Evolutionary conservation across 495 filamentous ascomycete genomes (phyloP).

Genomic region (Daldinia bambusicola): DNA sequence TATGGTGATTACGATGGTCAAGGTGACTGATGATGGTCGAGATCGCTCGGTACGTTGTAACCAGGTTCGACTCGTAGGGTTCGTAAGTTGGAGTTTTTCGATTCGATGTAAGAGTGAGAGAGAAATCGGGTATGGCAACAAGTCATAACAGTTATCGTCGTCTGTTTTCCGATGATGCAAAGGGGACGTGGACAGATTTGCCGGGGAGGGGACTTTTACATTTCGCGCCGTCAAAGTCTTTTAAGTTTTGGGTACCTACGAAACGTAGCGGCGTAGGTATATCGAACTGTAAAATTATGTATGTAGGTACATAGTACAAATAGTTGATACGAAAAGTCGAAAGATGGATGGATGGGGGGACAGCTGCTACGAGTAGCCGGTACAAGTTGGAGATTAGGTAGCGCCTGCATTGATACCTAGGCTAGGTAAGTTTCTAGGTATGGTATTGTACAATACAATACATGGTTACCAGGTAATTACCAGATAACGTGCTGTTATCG

Average conservation of each 20-base stretch:
- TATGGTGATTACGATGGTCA: background rate
- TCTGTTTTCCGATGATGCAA: slow-evolving; percentile 10
- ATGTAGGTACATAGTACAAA: background rate
- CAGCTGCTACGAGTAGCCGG: background rate
- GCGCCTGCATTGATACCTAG: slow-evolving; percentile 8
- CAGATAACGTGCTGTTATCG: slow-evolving; percentile 8
- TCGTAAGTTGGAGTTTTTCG: background rate
- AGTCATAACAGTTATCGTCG: slow-evolving; percentile 2
- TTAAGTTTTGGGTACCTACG: background rate
- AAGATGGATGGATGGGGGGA: no score
- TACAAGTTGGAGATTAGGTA: slow-evolving; percentile 3
- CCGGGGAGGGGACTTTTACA: slow-evolving; percentile 42
- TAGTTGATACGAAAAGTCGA: no score
- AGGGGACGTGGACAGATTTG: slow-evolving; percentile 38
- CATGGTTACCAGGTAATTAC: background rate
- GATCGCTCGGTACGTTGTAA: background rate
- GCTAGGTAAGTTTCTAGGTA: background rate
- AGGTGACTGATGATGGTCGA: background rate
- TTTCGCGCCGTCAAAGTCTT: slow-evolving; percentile 7
- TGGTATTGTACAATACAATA: no score
- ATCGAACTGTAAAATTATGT: background rate
- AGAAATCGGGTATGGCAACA: background rate
- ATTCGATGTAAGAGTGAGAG: background rate
- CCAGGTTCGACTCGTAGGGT: background rate
- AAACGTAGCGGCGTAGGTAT: background rate